Evolutionary conservation across 495 filamentous ascomycete species (phyloP).

Genomic region (Chaetomium cochliodes): DNA sequence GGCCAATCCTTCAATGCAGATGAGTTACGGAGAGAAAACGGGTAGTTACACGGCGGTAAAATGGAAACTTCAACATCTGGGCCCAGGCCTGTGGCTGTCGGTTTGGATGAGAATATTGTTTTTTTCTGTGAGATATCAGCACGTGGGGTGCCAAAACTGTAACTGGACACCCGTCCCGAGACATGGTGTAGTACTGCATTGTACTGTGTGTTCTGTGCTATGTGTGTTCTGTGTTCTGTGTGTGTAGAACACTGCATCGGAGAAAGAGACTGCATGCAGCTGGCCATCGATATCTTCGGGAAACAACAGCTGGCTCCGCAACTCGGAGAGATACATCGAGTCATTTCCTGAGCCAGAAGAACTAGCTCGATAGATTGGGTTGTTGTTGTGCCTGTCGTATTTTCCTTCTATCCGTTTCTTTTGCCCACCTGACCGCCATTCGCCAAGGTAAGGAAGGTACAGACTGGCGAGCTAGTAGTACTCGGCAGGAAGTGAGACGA

Average conservation of each 20-base stretch:
- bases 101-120: neutral
- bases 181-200: neutral
- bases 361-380: too few species aligned
- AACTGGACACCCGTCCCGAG: neutral
- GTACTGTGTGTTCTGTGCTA: too few species aligned
- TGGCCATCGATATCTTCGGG: constrained; percentile 1
- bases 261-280: neutral
- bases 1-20: neutral
- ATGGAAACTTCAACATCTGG: neutral
- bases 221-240: too few species aligned
- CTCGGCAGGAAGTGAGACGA: neutral
- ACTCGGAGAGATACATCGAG: neutral
- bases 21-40: neutral
- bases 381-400: neutral
- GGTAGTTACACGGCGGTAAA: neutral
- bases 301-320: neutral
- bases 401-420: neutral
- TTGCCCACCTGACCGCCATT: too few species aligned
- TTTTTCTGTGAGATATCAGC: neutral
- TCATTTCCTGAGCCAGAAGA: neutral
- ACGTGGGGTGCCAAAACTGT: neutral
- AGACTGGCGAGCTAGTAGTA: too few species aligned
- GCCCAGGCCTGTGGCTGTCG: neutral
- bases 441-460: too few species aligned
- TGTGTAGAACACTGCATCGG: neutral